A percentile compares a stretch with the other conserved stretches of the same genome.
Conservation (phyloP, 2,329 filamentous ascomycete genomes). For the Volutella citrinella region DNA sequence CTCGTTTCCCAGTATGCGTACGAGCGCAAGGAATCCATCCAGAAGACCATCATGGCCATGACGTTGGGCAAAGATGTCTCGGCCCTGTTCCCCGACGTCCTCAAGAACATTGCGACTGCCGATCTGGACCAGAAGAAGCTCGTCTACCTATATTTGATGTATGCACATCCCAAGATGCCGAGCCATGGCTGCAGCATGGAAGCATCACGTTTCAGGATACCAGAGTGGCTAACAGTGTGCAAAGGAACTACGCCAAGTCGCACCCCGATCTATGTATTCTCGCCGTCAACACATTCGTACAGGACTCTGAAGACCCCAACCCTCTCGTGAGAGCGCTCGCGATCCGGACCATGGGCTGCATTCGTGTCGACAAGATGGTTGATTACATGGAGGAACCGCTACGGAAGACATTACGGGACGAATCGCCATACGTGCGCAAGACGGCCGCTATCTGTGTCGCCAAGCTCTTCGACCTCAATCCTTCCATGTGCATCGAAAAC, state of each 20-base stretch:
- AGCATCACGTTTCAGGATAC: too few species aligned
- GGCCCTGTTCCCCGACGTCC: constrained; percentile 90
- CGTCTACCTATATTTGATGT: constrained; percentile 98
- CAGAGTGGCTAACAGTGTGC: too few species aligned
- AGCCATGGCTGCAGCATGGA: constrained; percentile 2
- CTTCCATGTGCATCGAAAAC: constrained; percentile 89
- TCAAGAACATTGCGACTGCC: constrained; percentile 95
- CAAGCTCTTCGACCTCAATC: constrained; percentile 95
- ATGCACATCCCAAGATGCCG: constrained; percentile 34
- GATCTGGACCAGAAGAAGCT: constrained; percentile 99
- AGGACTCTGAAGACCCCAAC: constrained; percentile 98
- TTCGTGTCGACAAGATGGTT: constrained; percentile 98
- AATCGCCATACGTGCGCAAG: constrained; percentile 97
- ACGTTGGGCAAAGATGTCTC: constrained; percentile 98
- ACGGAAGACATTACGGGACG: constrained; percentile 91
- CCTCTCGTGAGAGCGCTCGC: constrained; percentile 91
- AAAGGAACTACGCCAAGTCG: constrained; percentile 99
- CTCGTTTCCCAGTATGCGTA: constrained; percentile 98
- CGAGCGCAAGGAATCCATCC: constrained; percentile 97
- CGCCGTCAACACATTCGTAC: constrained; percentile 97
- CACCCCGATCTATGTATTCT: constrained; percentile 98
- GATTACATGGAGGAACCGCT: constrained; percentile 99
- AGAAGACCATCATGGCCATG: constrained; percentile 99
- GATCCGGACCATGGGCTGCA: constrained; percentile 98
- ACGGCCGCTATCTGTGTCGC: constrained; percentile 97